Base-by-base conservation (phyloP, 257 asterid species). In the Nicotiana tabacum region DNA sequence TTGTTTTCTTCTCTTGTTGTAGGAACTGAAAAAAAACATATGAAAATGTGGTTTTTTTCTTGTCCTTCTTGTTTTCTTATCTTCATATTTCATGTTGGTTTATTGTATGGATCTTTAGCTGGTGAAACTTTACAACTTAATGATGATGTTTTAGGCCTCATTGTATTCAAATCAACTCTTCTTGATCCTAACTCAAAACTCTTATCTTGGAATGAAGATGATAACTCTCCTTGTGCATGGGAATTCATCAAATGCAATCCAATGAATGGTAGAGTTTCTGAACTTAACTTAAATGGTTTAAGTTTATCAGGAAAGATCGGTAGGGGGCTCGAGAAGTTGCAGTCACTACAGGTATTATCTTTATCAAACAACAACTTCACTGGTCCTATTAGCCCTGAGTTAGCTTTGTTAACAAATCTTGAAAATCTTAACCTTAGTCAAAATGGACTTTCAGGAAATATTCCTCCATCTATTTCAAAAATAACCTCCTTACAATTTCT, bases 91-190 rank as follows among this genome's bases (percentile, higher is more conserved):
- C n/a, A 33, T 30, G 32, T 17, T 70, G 67, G 74, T 72, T 48
- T 74, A 27, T 51, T 74, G 8, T 51, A 48, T 74, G 61, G 61
- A 11, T 83, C 82, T 29, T 39, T 13, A 18, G 86, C 58, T 18
- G 90, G 78, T 58, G 90, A 89, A 35, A 55, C 88, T 0, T 88
- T 91, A 39, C 92, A 76, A 51, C 90, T 96, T 3, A 92, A 93
- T 88, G 99, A 96, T 84, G 99, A 96, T 64, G 95, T 96, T 68
- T 74, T 94, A 53, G 99, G 97, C 81, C 98, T 96, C 88, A 89
- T 96, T 74, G 99, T 96, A 53, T 92, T 96, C 92, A 94, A 96
- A 80, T 89, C 98, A 33, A 85, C 87, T 35, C 27, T 96, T n/a
- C 78, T 17, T 2, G 97, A 92, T 88, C 91, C 97, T 0, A 56